Evolutionary conservation across 208 protist species (phyloP).

Genomic region (Crithidia thermophila): DNA sequence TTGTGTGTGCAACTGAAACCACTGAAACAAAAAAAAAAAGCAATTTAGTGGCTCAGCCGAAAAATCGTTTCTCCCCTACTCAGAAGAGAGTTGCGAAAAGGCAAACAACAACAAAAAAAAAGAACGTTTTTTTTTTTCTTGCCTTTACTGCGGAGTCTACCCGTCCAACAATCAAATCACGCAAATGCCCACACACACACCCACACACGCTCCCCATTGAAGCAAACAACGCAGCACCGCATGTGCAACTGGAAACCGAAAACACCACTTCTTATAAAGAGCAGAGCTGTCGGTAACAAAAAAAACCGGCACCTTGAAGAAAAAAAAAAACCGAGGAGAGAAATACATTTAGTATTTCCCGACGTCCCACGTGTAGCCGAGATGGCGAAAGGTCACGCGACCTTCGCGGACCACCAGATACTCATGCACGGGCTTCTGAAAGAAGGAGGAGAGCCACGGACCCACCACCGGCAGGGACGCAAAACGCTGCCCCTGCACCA

Average conservation of each 20-base stretch:
- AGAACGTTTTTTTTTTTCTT: too few relatives aligned
- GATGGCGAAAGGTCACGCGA: constrained; percentile 69
- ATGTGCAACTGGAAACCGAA: too few relatives aligned
- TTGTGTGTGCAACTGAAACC: not conserved
- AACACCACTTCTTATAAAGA: not conserved
- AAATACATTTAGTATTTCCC: constrained; percentile 36
- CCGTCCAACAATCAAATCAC: too few relatives aligned
- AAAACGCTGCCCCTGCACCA: constrained; percentile 42
- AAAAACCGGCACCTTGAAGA: not conserved
- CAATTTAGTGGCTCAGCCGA: not conserved
- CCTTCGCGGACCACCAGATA: constrained; percentile 74
- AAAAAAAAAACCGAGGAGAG: not conserved
- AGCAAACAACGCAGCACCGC: too few relatives aligned
- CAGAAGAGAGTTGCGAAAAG: too few relatives aligned
- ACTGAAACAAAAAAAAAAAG: not conserved
- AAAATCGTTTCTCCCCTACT: too few relatives aligned
- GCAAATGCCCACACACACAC: too few relatives aligned
- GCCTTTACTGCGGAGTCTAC: too few relatives aligned
- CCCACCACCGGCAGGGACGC: constrained; percentile 56
- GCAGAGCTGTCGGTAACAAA: not conserved
- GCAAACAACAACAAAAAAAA: too few relatives aligned
- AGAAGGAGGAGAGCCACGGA: constrained; percentile 56
- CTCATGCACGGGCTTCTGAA: constrained; percentile 66
- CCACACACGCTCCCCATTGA: too few relatives aligned
- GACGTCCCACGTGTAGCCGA: constrained; percentile 75